These are phyloP conservation scores for Phytophthora agathidicida DNA, from an alignment of 352 stramenopile species.

Conservation along the genomic window DNA sequence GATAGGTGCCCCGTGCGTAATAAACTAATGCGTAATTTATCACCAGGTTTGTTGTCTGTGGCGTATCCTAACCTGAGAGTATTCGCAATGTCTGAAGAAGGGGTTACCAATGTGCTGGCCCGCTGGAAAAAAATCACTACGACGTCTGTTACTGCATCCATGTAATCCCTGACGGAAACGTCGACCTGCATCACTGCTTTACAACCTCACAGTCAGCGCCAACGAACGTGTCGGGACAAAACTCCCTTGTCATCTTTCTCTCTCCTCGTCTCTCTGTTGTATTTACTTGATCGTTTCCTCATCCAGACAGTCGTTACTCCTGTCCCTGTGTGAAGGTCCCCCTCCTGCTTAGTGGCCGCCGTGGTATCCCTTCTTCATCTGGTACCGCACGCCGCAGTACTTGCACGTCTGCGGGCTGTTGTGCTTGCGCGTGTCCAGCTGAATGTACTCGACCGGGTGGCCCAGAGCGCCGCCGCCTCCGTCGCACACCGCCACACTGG, in stretches of 20 bases:
- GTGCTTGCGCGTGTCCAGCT: slow-evolving; percentile 87
- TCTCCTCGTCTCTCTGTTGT: slow-evolving; percentile 22
- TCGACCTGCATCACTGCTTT: slow-evolving; percentile 1
- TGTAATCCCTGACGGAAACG: too few species aligned
- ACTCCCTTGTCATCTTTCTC: neutral
- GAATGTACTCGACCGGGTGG: slow-evolving; percentile 97
- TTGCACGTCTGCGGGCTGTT: slow-evolving; percentile 86
- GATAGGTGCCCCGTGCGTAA: slow-evolving; percentile 17
- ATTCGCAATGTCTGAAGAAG: too few species aligned
- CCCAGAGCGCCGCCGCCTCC: slow-evolving; percentile 95
- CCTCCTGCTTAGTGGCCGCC: slow-evolving; percentile 51
- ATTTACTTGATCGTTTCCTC: slow-evolving; percentile 28
- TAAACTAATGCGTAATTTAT: neutral
- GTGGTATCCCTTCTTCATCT: slow-evolving; percentile 81
- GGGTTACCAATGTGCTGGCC: too few species aligned
- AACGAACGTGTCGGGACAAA: too few species aligned
- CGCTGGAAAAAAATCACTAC: too few species aligned
- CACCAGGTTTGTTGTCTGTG: neutral
- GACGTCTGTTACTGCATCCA: too few species aligned
- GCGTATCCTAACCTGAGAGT: too few species aligned
- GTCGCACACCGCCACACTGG: slow-evolving; percentile 94
- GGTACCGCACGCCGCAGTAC: slow-evolving; percentile 94
- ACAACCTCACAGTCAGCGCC: too few species aligned
- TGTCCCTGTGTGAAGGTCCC: too few species aligned
- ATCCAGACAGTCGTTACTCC: neutral